Evolutionary conservation across 2,329 filamentous ascomycete genomes (phyloP).

Genomic region (Bertia moriformis): DNA sequence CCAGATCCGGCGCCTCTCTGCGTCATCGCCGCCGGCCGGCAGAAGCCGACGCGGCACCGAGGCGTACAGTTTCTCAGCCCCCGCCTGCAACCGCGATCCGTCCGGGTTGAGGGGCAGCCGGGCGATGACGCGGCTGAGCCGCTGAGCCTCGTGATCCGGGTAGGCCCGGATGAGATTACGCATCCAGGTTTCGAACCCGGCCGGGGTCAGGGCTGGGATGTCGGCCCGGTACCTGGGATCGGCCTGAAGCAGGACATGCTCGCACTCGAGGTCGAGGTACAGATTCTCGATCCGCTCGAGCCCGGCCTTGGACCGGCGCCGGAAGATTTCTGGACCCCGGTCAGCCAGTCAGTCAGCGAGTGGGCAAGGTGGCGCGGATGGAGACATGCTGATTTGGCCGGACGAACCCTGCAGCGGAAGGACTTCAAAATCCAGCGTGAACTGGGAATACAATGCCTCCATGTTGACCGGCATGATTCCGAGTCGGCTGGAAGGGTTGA

Average conservation of each 20-base stretch:
- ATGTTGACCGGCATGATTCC: constrained; percentile 68
- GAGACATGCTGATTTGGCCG: too few species aligned
- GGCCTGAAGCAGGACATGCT: constrained; percentile 52
- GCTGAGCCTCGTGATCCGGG: constrained; percentile 59
- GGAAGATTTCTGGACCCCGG: constrained; percentile 32
- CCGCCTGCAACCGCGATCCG: constrained; percentile 26
- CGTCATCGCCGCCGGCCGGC: constrained; percentile 5
- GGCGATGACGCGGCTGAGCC: constrained; percentile 53
- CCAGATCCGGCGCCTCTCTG: constrained; percentile 3
- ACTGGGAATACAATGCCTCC: constrained; percentile 56
- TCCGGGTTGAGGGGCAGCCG: constrained; percentile 51
- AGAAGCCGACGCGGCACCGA: constrained; percentile 1
- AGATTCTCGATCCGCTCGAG: constrained; percentile 40
- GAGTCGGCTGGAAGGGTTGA: constrained; percentile 31
- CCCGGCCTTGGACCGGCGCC: constrained; percentile 19
- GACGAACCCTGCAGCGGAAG: constrained; percentile 57
- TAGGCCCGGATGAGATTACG: constrained; percentile 59
- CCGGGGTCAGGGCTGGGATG: constrained; percentile 49
- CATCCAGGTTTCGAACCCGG: constrained; percentile 61
- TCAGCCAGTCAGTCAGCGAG: constrained; percentile 5
- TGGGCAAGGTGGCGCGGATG: constrained; percentile 2
- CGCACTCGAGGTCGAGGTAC: constrained; percentile 33
- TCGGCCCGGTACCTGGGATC: constrained; percentile 33
- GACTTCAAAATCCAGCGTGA: constrained; percentile 46
- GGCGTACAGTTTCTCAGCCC: not conserved